Evolutionary conservation across 345 rosid species (phyloP).

Genomic region (Bruguiera parviflora): DNA sequence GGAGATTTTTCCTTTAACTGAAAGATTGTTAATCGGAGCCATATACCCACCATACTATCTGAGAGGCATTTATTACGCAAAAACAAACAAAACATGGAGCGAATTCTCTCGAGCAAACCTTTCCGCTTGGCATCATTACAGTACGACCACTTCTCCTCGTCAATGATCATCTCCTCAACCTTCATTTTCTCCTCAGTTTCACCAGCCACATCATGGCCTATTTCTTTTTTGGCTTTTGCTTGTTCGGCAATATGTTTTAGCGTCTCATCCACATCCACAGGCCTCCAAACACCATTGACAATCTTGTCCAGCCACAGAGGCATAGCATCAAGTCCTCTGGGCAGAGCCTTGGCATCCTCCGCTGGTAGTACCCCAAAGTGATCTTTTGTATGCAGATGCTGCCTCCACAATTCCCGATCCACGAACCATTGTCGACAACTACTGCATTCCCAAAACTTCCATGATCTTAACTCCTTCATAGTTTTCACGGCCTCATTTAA

Average conservation of each 20-base stretch:
- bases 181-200: no score
- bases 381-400: no score
- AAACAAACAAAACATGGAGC: not conserved
- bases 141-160: conserved; percentile 1
- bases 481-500: no score
- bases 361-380: no score
- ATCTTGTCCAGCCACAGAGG: no score
- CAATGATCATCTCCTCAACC: not conserved
- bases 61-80: not conserved
- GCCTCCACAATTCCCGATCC: no score
- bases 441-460: no score
- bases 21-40: not conserved
- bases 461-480: no score
- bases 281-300: no score
- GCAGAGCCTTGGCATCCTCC: no score
- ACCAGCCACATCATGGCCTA: not conserved
- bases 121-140: conserved; percentile 4
- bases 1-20: not conserved
- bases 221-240: not conserved
- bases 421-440: no score
- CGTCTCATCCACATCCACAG: conserved; percentile 3
- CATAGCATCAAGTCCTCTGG: no score
- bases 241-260: not conserved
- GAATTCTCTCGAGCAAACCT: not conserved
- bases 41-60: not conserved